phyloP scores from a whole-genome alignment of 768 basidiomycete genomes.

The Suillus plorans region DNA sequence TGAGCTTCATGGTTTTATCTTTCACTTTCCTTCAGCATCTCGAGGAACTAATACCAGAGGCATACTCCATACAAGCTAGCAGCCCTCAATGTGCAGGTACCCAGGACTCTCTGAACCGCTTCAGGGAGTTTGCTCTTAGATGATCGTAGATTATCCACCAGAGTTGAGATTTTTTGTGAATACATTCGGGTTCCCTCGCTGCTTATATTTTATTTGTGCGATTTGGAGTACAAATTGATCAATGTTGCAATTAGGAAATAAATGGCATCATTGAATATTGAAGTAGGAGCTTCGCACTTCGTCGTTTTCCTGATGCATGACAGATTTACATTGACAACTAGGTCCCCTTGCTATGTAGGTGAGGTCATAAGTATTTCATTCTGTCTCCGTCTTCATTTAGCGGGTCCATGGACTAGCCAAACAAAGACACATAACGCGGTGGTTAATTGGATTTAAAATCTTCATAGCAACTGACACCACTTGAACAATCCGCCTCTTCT shows the following conservation, averaged over 20 bases:
- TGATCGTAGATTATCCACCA: not conserved
- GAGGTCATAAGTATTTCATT: too few species aligned
- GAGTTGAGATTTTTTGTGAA: not conserved
- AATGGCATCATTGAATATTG: not conserved
- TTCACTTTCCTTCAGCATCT: constrained; percentile 46
- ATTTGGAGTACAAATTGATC: not conserved
- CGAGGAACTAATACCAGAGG: constrained; percentile 55
- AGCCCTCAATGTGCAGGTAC: constrained; percentile 55
- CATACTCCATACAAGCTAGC: constrained; percentile 49
- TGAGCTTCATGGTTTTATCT: not conserved
- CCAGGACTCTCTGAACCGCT: constrained; percentile 32
- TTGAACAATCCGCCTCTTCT: not conserved
- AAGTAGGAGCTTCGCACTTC: too few species aligned
- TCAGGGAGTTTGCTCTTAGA: constrained; percentile 9
- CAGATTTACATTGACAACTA: too few species aligned
- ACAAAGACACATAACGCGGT: constrained; percentile 31
- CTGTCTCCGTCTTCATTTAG: too few species aligned
- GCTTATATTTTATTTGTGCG: not conserved
- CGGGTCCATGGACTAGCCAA: constrained; percentile 11
- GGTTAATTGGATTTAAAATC: constrained; percentile 5
- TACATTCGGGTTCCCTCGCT: not conserved
- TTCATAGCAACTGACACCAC: constrained; percentile 9
- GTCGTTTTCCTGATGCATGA: too few species aligned
- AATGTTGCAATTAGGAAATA: not conserved
- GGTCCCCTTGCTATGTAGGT: too few species aligned